Percentiles rank a stretch among this genome's conserved stretches.
These are phyloP conservation scores for Drechslerella stenobrocha DNA, from an alignment of 2,329 filamentous ascomycete genomes.

Conservation along the genomic window DNA sequence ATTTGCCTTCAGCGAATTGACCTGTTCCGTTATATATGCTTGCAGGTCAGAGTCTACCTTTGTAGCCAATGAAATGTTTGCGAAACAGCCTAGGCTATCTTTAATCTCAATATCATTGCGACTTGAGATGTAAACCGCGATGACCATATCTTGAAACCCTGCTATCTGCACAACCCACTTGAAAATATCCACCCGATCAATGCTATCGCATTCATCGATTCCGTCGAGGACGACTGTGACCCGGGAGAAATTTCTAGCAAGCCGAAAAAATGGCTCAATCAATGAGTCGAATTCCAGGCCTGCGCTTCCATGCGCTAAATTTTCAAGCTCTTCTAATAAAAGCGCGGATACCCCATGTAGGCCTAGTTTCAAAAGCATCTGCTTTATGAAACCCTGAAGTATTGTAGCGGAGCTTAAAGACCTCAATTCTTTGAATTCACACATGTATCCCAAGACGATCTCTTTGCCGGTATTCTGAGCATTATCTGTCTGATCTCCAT, in stretches of 20 bases:
- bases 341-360: conserved; percentile 13
- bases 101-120: conserved; percentile 42
- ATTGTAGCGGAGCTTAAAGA: conserved; percentile 26
- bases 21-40: conserved; percentile 16
- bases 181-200: conserved; percentile 22
- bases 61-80: conserved; percentile 12
- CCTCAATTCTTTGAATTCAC: conserved; percentile 41
- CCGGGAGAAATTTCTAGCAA: conserved; percentile 8
- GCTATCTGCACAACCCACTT: conserved; percentile 10
- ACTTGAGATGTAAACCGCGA: conserved; percentile 47
- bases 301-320: conserved; percentile 7
- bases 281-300: conserved; percentile 15
- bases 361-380: conserved; percentile 22
- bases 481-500: conserved; percentile 9
- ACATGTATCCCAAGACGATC: conserved; percentile 43
- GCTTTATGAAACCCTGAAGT: conserved; percentile 44
- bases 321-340: conserved; percentile 19
- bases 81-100: conserved; percentile 7
- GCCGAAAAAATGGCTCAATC: conserved; percentile 15
- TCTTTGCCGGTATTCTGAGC: neutral
- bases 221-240: conserved; percentile 48
- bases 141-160: neutral
- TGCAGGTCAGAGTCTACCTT: conserved; percentile 8
- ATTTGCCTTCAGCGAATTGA: neutral
- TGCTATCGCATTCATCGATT: conserved; percentile 48